Evolutionary conservation across 2,329 filamentous ascomycete species (phyloP), one percentile per base, ranked within the genome.

Genomic region (Clathrospora elynae): DNA sequence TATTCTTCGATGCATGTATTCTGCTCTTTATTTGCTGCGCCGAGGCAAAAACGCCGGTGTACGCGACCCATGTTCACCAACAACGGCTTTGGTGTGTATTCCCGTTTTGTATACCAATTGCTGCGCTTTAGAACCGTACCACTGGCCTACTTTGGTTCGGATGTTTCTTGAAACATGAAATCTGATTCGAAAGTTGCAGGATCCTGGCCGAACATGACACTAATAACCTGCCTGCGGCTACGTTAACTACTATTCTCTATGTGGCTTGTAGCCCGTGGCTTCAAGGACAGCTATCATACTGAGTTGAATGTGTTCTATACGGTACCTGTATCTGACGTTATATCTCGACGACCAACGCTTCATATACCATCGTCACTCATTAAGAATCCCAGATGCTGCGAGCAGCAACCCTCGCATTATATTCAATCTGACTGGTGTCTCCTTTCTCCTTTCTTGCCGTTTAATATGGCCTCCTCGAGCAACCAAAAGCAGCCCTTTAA

Each of bases 401-500:
- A 31, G 22, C 25, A 34, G 23, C 36, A 42, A 19, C 33, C 12
- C 17, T 30, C 29, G 14, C 31, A 30, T 14, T 35, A 26, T 14
- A 9, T 26, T 23, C 17, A 13, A 22, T 10, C 17, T 22, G 34
- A n/a, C 16, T 25, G n/a, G 14, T 38, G 17, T 5, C 16, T 18
- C 33, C 20, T 19, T 35, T 13, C 7, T 25, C 17, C 18, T 38
- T 25, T 29, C 14, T 24, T 32, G 14, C 17, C 18, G 8, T 18
- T 29, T 28, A 11, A 10, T 30, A 66, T 66, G 61, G 30, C 55
- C 6, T 57, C 59, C 16, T 32, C 54, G 6, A 59, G 36, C 40
- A 59, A 61, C 3, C 19, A 51, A 16, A 60, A 57, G 22, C n/a
- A n/a, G n/a, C 29, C 51, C 3, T 35, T 49, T 1, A 66, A 62